Evolutionary conservation across 306 rosid genomes (phyloP).

Genomic region (Casuarina cunninghamiana): DNA sequence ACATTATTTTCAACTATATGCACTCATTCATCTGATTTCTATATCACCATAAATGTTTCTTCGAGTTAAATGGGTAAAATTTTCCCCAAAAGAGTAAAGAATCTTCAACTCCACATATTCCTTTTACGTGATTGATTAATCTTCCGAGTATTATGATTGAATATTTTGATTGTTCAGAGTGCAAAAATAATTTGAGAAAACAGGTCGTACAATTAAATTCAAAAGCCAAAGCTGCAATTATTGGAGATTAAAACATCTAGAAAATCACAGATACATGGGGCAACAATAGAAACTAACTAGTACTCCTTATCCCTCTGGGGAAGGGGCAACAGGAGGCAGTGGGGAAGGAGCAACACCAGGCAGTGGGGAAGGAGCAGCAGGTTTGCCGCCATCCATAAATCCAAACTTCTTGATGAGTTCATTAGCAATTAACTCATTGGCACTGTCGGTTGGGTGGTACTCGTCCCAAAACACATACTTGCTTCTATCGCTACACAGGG

Average conservation of each 20-base stretch:
- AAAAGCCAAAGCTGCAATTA: constrained; percentile 5
- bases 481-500: constrained; percentile 82
- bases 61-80: too few species aligned
- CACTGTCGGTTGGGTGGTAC: constrained; percentile 87
- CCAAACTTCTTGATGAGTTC: constrained; percentile 90
- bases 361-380: constrained; percentile 44
- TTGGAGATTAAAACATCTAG: neutral
- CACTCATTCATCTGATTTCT: too few species aligned
- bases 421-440: constrained; percentile 72
- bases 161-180: too few species aligned
- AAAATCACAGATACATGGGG: constrained; percentile 5
- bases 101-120: too few species aligned
- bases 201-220: neutral
- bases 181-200: neutral
- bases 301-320: constrained; percentile 38
- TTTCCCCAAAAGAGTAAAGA: too few species aligned
- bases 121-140: too few species aligned
- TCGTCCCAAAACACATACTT: constrained; percentile 97
- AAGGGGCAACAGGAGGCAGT: constrained; percentile 39
- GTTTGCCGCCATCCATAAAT: constrained; percentile 21
- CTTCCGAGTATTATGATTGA: too few species aligned
- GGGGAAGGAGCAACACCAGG: constrained; percentile 24
- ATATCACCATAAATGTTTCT: too few species aligned
- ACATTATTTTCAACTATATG: too few species aligned
- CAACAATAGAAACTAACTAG: neutral